These are phyloP conservation scores for Xerocomellus amylosporus DNA, from an alignment of 768 basidiomycete species.

Conservation along the genomic window DNA sequence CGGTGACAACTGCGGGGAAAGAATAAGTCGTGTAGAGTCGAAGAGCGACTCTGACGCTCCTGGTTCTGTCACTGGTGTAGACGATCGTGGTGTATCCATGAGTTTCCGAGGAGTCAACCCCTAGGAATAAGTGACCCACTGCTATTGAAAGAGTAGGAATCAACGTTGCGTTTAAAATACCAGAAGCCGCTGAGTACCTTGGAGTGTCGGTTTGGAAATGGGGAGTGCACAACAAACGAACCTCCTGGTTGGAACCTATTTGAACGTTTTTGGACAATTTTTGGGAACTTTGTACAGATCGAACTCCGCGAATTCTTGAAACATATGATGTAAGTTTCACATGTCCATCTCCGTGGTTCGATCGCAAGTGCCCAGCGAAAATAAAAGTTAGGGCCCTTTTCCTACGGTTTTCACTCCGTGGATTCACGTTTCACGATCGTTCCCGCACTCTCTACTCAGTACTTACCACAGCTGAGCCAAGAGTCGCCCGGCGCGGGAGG, in stretches of 20 bases:
- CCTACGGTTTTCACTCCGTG: not conserved
- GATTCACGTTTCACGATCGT: not conserved
- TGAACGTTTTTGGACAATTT: too few species aligned
- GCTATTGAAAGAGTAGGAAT: not conserved
- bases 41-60: constrained; percentile 2
- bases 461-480: too few species aligned
- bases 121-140: constrained; percentile 6
- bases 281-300: not conserved
- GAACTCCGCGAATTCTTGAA: not conserved
- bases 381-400: not conserved
- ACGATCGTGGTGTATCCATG: constrained; percentile 13
- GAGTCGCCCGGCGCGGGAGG: too few species aligned
- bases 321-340: too few species aligned
- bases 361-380: not conserved
- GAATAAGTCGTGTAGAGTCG: not conserved
- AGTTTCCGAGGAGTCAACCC: not conserved
- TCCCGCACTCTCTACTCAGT: not conserved
- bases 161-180: not conserved
- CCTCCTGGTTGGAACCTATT: not conserved
- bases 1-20: not conserved
- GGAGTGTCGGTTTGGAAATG: not conserved
- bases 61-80: constrained; percentile 10
- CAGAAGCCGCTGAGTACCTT: not conserved
- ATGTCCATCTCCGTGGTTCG: constrained; percentile 1
- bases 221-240: not conserved